Percentiles rank a stretch among this genome's conserved stretches.
These are phyloP conservation scores for Hymenoscyphus repandus DNA, from an alignment of 2,329 filamentous ascomycete species.

Conservation along the genomic window DNA sequence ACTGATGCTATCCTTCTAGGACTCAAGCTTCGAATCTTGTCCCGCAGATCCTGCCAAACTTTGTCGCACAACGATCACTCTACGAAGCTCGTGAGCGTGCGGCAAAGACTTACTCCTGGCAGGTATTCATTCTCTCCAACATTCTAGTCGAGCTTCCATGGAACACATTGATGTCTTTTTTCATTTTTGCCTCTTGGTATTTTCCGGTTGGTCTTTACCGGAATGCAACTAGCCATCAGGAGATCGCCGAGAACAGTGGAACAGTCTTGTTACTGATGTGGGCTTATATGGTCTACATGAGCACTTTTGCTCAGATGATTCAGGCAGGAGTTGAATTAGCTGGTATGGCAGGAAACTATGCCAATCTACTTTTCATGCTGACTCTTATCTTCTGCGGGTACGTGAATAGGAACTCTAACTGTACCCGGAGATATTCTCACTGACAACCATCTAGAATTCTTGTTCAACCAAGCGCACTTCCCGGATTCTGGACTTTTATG, in stretches of 20 bases:
- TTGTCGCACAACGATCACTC: slow-evolving; percentile 45
- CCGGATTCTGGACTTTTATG: slow-evolving; percentile 81
- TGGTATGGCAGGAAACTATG: slow-evolving; percentile 71
- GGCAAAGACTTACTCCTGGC: slow-evolving; percentile 72
- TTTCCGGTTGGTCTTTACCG: slow-evolving; percentile 69
- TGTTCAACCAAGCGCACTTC: slow-evolving; percentile 55
- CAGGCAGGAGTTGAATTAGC: slow-evolving; percentile 72
- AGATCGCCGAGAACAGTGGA: slow-evolving; percentile 62
- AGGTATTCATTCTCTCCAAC: slow-evolving; percentile 63
- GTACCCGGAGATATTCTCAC: neutral
- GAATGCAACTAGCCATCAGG: slow-evolving; percentile 59
- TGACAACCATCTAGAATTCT: slow-evolving; percentile 49
- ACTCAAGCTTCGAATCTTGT: slow-evolving; percentile 65
- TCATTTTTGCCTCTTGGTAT: slow-evolving; percentile 80
- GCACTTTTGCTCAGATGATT: slow-evolving; percentile 74
- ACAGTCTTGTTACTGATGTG: slow-evolving; percentile 76
- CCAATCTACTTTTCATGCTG: slow-evolving; percentile 69
- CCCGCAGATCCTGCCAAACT: slow-evolving; percentile 72
- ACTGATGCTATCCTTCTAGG: neutral
- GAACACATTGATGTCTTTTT: slow-evolving; percentile 65
- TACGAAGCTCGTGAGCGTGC: slow-evolving; percentile 69
- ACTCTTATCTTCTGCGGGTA: slow-evolving; percentile 64
- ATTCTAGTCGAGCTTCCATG: slow-evolving; percentile 83
- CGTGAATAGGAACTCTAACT: neutral
- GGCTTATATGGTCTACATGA: slow-evolving; percentile 73